phyloP scores from a whole-genome alignment of 1,139 yeast genomes.

The Petasospora rhodanensis region DNA sequence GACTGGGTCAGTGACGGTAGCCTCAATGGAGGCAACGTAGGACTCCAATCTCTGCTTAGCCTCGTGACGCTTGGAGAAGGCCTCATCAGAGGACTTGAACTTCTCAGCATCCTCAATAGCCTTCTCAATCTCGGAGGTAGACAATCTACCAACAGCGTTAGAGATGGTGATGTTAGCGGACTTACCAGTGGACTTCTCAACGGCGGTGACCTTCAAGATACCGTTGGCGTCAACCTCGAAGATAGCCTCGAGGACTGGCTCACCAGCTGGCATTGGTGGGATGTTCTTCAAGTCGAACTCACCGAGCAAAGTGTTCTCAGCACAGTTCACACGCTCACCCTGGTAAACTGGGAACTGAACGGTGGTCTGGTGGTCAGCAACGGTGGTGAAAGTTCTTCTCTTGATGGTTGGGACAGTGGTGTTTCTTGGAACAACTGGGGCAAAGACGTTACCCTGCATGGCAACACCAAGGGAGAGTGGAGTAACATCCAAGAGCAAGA shows the following conservation, averaged over 20 bases:
- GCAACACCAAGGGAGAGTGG: constrained; percentile 99
- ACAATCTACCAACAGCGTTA: constrained; percentile 99
- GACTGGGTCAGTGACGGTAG: constrained; percentile 97
- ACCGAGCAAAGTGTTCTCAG: constrained; percentile 98
- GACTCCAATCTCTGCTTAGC: constrained; percentile 99
- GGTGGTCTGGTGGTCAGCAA: constrained; percentile 98
- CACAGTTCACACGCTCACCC: constrained; percentile 99
- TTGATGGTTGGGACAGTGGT: constrained; percentile 99
- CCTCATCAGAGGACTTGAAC: constrained; percentile 98
- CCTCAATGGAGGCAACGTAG: constrained; percentile 95
- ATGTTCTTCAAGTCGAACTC: constrained; percentile 98
- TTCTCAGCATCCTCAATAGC: constrained; percentile 98
- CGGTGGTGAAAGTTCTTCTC: constrained; percentile 99
- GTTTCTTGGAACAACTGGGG: constrained; percentile 99
- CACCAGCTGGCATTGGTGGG: constrained; percentile 99
- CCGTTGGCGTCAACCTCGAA: constrained; percentile 99
- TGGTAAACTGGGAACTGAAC: constrained; percentile 99
- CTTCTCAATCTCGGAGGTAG: constrained; percentile 96
- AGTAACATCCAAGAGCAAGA: constrained; percentile 94
- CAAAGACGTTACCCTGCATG: constrained; percentile 99
- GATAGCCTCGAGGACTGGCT: constrained; percentile 98
- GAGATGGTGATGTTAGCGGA: constrained; percentile 99
- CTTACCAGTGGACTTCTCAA: constrained; percentile 99
- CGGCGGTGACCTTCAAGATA: constrained; percentile 99
- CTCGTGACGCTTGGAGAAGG: constrained; percentile 99